These are phyloP conservation scores for Ceratobasidium sp. DNA, from an alignment of 1,284 basidiomycete species.

Conservation along the genomic window DNA sequence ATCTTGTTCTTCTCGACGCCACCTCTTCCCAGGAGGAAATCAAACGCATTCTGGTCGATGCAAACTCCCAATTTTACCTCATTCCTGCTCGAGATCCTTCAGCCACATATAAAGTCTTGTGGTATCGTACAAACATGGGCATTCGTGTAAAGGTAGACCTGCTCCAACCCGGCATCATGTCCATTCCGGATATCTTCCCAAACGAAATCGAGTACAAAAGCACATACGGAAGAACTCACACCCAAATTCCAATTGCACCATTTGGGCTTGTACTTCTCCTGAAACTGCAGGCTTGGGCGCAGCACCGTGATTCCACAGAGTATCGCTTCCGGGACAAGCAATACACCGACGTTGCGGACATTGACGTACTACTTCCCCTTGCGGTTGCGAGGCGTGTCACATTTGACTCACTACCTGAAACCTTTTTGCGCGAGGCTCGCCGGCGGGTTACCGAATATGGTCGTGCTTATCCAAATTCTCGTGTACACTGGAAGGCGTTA, in stretches of 20 bases:
- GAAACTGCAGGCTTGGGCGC: constrained; percentile 40
- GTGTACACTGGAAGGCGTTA: constrained; percentile 2
- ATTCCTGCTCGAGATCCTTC: constrained; percentile 6
- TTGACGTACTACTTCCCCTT: constrained; percentile 24
- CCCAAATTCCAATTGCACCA: constrained; percentile 24
- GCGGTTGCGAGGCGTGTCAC: not conserved
- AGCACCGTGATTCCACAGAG: constrained; percentile 24
- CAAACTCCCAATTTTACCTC: constrained; percentile 26
- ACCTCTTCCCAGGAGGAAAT: constrained; percentile 12
- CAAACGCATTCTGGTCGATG: constrained; percentile 14
- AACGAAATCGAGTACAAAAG: constrained; percentile 12
- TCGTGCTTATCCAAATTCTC: not conserved
- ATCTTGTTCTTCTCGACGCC: constrained; percentile 24
- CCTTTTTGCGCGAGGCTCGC: constrained; percentile 11
- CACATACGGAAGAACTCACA: not conserved
- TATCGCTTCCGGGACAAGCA: constrained; percentile 28
- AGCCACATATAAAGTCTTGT: constrained; percentile 37
- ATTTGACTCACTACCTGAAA: constrained; percentile 16
- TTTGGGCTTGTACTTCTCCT: constrained; percentile 32
- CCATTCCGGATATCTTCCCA: constrained; percentile 22
- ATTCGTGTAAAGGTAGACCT: constrained; percentile 34
- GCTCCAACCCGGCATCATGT: constrained; percentile 40
- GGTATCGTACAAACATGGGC: constrained; percentile 11
- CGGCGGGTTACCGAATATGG: constrained; percentile 3
- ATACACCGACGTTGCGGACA: constrained; percentile 20